These are phyloP conservation scores for Agastache rugosa DNA, from an alignment of 257 asterid genomes.

Conservation along the genomic window DNA sequence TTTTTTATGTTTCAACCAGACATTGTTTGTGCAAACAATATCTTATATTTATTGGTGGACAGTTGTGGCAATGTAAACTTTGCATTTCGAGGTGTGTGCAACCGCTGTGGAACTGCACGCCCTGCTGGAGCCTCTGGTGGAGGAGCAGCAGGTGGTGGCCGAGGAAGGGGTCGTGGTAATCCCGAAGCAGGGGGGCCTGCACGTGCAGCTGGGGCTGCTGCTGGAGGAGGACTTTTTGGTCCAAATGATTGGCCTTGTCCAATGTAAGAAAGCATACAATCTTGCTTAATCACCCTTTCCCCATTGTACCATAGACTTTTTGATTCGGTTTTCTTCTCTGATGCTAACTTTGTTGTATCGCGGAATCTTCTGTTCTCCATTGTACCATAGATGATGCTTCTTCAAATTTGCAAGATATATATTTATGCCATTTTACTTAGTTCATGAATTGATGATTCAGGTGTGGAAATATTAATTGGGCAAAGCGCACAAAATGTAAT, in stretches of 20 bases:
- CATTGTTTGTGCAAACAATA: constrained; percentile 30
- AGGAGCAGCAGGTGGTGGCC: constrained; percentile 81
- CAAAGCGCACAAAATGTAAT: constrained; percentile 95
- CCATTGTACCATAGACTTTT: background rate
- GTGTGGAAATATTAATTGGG: constrained; percentile 99
- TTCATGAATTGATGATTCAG: constrained; percentile 47
- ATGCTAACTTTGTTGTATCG: background rate
- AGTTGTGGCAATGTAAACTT: constrained; percentile 98
- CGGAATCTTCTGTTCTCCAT: background rate
- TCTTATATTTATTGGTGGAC: constrained; percentile 49
- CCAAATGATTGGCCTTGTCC: constrained; percentile 99
- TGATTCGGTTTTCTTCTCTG: constrained; percentile 2
- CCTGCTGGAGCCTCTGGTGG: constrained; percentile 89
- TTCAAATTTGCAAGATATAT: background rate
- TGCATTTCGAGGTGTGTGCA: constrained; percentile 98
- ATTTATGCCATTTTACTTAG: constrained; percentile 18
- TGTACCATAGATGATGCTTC: background rate
- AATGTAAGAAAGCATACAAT: constrained; percentile 60
- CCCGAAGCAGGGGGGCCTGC: constrained; percentile 66
- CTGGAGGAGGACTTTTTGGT: constrained; percentile 92
- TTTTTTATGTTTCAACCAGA: constrained; percentile 23
- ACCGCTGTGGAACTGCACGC: constrained; percentile 97
- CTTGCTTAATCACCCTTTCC: background rate
- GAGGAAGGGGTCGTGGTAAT: constrained; percentile 86
- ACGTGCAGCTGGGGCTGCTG: constrained; percentile 65